Evolutionary conservation across 2,329 filamentous ascomycete species (phyloP).

Genomic region (Lomentospora prolificans): DNA sequence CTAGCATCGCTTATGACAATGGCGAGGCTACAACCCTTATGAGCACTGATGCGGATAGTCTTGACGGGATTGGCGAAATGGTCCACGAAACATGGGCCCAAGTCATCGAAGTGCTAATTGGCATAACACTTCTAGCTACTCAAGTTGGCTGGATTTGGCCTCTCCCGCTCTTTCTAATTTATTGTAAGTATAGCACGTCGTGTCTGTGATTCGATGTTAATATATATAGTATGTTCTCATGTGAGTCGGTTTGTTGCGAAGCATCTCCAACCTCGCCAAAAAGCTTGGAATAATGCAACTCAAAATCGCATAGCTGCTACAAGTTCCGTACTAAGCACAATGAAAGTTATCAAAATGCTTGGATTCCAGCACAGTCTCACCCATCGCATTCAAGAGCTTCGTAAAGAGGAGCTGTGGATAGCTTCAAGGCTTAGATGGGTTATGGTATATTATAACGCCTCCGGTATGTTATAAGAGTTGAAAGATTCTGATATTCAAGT

Average conservation of each 20-base stretch:
- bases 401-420: neutral
- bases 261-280: conserved; percentile 1
- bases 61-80: neutral
- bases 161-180: conserved; percentile 3
- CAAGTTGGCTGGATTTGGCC: conserved; percentile 5
- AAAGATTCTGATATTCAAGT: neutral
- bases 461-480: neutral
- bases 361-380: neutral
- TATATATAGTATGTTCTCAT: neutral
- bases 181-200: neutral
- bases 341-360: conserved; percentile 8
- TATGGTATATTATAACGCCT: neutral
- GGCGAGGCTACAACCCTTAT: conserved; percentile 2
- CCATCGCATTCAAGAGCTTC: neutral
- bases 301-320: conserved; percentile 4
- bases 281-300: neutral
- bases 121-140: neutral
- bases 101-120: neutral
- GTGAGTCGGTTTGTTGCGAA: conserved; percentile 4
- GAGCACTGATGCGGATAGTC: conserved; percentile 3
- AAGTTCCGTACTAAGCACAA: neutral
- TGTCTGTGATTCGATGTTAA: neutral
- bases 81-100: conserved; percentile 4
- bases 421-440: neutral
- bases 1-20: neutral